phyloP scores from a whole-genome alignment of 306 rosid genomes.

The Citrullus amarus region DNA sequence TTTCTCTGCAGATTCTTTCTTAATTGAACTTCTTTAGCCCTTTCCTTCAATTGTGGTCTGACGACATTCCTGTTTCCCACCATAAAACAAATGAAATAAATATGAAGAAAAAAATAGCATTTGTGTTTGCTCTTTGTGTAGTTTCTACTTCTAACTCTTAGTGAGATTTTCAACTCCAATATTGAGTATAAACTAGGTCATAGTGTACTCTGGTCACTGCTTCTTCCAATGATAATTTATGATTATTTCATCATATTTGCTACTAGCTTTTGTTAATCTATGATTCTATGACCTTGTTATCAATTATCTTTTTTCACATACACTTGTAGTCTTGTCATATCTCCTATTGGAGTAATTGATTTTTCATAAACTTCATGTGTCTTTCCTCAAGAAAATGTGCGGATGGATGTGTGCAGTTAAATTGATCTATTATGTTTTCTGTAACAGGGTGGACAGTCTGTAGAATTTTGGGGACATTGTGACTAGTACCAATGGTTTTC shows the following conservation, averaged over 20 bases:
- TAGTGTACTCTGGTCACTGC: not conserved
- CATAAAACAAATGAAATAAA: not conserved
- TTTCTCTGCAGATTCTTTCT: not conserved
- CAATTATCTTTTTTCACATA: not conserved
- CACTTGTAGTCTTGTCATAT: not conserved
- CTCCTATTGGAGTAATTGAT: not conserved
- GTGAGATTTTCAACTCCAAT: not conserved
- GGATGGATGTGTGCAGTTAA: not conserved
- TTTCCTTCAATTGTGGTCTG: not conserved
- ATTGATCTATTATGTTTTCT: not conserved
- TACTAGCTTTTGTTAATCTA: not conserved
- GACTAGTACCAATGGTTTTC: conserved; percentile 11
- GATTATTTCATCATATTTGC: not conserved
- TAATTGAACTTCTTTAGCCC: not conserved
- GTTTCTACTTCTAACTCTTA: not conserved
- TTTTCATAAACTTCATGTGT: not conserved
- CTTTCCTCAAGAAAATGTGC: not conserved
- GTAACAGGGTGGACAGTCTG: conserved; percentile 2
- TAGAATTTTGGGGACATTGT: conserved; percentile 28
- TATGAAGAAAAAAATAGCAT: not conserved
- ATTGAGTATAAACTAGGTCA: not conserved
- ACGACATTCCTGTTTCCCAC: not conserved
- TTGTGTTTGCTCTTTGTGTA: not conserved
- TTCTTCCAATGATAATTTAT: not conserved
- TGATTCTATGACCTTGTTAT: not conserved